Conservation (phyloP, 108 stramenopile species). For the Conticribra guillardii region DNA sequence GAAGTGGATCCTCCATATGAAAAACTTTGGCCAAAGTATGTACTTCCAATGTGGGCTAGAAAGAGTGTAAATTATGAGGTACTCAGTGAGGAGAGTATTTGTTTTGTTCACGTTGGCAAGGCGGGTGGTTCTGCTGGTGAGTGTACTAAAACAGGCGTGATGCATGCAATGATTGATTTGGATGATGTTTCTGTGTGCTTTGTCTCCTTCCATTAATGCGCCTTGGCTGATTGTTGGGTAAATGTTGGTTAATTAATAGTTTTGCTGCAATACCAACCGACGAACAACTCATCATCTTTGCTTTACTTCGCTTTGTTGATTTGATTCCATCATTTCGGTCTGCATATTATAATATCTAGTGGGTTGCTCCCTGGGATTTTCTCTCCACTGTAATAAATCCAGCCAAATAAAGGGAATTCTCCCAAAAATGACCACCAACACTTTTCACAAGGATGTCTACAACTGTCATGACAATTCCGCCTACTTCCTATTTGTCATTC, state of each 20-base stretch:
- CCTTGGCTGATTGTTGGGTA: no score
- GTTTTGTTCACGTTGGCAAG: constrained; percentile 49
- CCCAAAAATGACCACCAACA: constrained; percentile 35
- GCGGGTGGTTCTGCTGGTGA: constrained; percentile 42
- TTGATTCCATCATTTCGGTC: neutral
- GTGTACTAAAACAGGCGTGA: neutral
- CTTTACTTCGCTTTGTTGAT: neutral
- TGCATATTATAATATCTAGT: constrained; percentile 2
- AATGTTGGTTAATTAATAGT: no score
- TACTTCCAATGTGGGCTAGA: neutral
- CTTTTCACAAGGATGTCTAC: constrained; percentile 38
- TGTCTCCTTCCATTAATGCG: no score
- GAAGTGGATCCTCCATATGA: neutral
- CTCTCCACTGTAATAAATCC: constrained; percentile 29
- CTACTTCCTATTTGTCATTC: constrained; percentile 39
- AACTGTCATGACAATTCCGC: constrained; percentile 36
- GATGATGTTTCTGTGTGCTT: no score
- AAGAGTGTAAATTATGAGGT: neutral
- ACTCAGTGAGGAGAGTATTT: neutral
- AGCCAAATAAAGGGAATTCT: constrained; percentile 26
- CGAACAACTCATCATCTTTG: neutral
- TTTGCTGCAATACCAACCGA: no score
- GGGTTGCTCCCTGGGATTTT: constrained; percentile 42
- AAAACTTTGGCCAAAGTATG: neutral
- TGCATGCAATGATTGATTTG: neutral